Evolutionary conservation across 129 eudicot species (phyloP).

Genomic region (Rutidosis leptorrhynchoides): DNA sequence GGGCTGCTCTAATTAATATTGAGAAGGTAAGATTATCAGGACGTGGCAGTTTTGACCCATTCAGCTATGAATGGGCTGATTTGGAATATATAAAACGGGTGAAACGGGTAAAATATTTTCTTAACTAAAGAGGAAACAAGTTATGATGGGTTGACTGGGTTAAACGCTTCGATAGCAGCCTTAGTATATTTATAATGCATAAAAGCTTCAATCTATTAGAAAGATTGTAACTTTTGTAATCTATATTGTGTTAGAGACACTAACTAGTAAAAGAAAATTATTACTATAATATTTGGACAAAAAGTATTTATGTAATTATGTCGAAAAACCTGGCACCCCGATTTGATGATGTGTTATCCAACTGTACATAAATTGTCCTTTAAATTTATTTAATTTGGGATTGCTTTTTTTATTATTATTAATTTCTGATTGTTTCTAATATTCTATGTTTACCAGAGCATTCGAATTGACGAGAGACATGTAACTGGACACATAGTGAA

Average conservation of each 20-base stretch:
- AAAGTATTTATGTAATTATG: neutral
- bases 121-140: neutral
- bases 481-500: constrained; percentile 85
- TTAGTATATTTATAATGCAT: neutral
- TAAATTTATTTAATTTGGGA: neutral
- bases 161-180: neutral
- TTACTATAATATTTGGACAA: neutral
- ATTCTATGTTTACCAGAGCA: constrained; percentile 60
- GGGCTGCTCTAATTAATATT: constrained; percentile 82
- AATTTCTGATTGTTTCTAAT: constrained; percentile 25
- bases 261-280: neutral
- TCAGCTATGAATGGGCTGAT: constrained; percentile 5
- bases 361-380: neutral
- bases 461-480: constrained; percentile 90
- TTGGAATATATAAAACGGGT: neutral
- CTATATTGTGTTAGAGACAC: neutral
- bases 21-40: constrained; percentile 55
- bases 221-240: neutral
- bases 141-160: neutral
- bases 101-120: neutral
- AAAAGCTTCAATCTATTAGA: neutral
- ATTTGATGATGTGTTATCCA: neutral
- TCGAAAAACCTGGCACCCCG: neutral
- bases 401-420: neutral
- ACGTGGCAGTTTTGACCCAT: neutral